Evolutionary conservation across 225 moss, liverwort and hornwort species (phyloP), one percentile per base, ranked within the genome.

Genomic region (Takakia lepidozioides): DNA sequence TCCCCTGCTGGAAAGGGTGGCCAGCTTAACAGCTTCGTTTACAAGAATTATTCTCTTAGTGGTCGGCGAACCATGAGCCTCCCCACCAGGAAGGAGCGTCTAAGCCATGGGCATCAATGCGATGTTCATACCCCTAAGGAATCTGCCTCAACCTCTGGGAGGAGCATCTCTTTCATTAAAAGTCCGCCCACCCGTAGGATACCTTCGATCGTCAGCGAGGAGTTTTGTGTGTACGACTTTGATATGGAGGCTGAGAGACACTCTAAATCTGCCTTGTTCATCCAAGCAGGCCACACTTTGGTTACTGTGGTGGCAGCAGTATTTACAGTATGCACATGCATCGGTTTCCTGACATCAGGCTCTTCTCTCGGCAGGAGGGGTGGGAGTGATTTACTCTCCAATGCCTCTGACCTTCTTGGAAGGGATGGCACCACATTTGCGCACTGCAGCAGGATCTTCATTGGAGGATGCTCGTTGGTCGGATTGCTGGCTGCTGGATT

Each of bases 11-110:
- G 55, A 10, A 81, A 71, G 21, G 69, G 58, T 0, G 66, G 79
- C 0, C 79, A 79, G 0, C 63, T 79, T 17, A 66, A 70, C 10
- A 74, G 69, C 42, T 81, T 69, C 18, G 61, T 80, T 2, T 68
- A 61, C 1, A 81, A 81, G 51, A 81, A 85, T 32, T 76, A 85
- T 5, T 60, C 77, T 3, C 39, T 81, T 20, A 69, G 63, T 10
- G 77, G 71, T 1, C 51, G 81, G 3, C 85, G 85, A 3, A 74
- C 85, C 3, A 42, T 68, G 19, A 77, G 77, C 5, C 66, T 85
- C 1, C 85, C 85, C 0, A 26, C n/a, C n/a, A n/a, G n/a, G n/a
- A n/a, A n/a, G n/a, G n/a, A n/a, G n/a, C n/a, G n/a, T n/a, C n/a
- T n/a, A n/a, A n/a, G n/a, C n/a, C n/a, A n/a, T n/a, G n/a, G n/a